Evolutionary conservation across 768 basidiomycete species (phyloP), one percentile per base, ranked within the genome.

Genomic region (Pseudohyphozyma bogoriensis): DNA sequence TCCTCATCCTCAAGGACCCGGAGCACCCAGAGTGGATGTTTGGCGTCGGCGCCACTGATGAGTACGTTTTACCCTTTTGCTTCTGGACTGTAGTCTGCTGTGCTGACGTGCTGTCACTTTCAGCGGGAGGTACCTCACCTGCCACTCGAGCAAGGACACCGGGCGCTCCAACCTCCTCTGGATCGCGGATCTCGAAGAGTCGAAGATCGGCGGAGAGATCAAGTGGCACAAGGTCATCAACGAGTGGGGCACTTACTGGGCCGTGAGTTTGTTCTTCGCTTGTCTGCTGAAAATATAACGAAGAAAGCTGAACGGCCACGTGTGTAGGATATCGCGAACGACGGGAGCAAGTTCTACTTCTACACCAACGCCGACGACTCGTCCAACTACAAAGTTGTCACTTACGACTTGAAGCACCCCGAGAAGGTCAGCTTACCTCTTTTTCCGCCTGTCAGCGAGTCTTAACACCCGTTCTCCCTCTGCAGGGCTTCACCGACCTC

Each of bases 181-280:
- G 86, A 77, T 88, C 49, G 80, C 84, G 10, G 82, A 87, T 65
- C 76, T 87, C 11, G 70, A 79, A 49, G 75, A 80, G 50, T 60
- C 58, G 9, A 59, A 63, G 57, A 83, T 87, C 29, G 82, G 81
- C 12, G 77, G 76, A 53, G 77, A 85, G 59, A 80, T 89, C 69
- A 77, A 80, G 64, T 89, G 87, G 86, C 77, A 78, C 63, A 86
- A 85, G 72, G 62, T 89, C 36, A 73, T 86, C 47, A 73, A 86
- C 67, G 77, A 81, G n/a, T 89, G 82, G 72, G 81, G 83, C 8
- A 80, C 83, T 1, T 79, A 81, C 70, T 87, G 60, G 56, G 20
- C 39, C 18, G 64, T 64, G 22, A 26, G n/a, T n/a, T n/a, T n/a
- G n/a, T n/a, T n/a, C n/a, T n/a, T n/a, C n/a, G n/a, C n/a, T n/a